Percentiles rank a stretch among this genome's conserved stretches.
phyloP scores from a whole-genome alignment of 2,329 filamentous ascomycete genomes.

The Xylaria sp. region DNA sequence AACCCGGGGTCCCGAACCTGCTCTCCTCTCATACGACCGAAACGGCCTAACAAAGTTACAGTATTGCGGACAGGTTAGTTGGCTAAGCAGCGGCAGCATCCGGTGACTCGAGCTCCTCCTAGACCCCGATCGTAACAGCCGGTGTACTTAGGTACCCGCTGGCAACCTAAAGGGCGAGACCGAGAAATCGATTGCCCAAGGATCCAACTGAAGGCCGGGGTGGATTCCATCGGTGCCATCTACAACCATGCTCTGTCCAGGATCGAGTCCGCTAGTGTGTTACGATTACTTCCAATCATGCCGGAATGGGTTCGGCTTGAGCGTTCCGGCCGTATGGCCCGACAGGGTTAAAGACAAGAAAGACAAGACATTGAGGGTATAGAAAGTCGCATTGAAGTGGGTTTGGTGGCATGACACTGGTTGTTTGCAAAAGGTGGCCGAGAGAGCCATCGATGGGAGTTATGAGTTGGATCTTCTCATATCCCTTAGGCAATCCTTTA shows the following conservation, averaged over 20 bases:
- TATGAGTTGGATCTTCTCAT: too few relatives aligned
- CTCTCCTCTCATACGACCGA: background rate
- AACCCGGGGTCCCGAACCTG: constrained; percentile 3
- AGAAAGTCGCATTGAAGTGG: too few relatives aligned
- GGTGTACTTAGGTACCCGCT: background rate
- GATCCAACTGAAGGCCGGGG: background rate
- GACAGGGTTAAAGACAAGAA: constrained; percentile 9
- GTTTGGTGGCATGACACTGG: too few relatives aligned
- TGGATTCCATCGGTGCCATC: constrained; percentile 5
- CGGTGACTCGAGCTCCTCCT: background rate
- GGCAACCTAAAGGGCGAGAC: background rate
- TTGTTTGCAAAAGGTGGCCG: too few relatives aligned
- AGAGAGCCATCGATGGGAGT: too few relatives aligned
- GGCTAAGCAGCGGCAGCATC: background rate
- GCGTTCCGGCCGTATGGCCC: constrained; percentile 9
- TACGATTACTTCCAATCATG: constrained; percentile 4
- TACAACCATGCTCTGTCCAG: background rate
- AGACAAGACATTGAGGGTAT: too few relatives aligned
- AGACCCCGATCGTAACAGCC: background rate
- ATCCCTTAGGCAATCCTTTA: too few relatives aligned
- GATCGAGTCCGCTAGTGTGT: background rate
- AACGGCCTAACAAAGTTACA: background rate
- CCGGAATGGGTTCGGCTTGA: constrained; percentile 2
- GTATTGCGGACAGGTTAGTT: background rate
- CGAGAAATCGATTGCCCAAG: constrained; percentile 1